phyloP scores from a whole-genome alignment of 306 rosid genomes.

The Ceratonia siliqua region DNA sequence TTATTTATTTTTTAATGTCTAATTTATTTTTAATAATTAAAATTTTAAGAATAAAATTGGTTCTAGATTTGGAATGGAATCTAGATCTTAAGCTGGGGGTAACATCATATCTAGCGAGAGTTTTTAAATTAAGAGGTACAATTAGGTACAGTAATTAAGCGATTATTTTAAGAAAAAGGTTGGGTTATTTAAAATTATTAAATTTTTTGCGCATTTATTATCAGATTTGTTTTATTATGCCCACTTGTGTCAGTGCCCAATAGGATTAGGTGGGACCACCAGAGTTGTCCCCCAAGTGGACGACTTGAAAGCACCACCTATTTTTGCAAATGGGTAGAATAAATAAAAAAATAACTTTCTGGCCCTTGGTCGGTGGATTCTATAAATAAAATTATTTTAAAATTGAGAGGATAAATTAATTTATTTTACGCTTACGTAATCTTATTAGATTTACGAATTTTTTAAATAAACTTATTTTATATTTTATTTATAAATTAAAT shows the following conservation, averaged over 20 bases:
- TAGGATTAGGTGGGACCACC: slow-evolving; percentile 4
- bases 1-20: too few relatives aligned
- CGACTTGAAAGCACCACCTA: neutral
- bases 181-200: neutral
- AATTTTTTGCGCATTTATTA: too few relatives aligned
- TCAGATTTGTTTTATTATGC: slow-evolving; percentile 7
- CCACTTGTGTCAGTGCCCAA: slow-evolving; percentile 20
- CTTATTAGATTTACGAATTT: slow-evolving; percentile 1
- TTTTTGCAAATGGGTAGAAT: neutral
- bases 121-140: slow-evolving; percentile 24
- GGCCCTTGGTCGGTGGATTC: slow-evolving; percentile 41
- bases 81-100: neutral
- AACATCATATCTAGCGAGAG: neutral
- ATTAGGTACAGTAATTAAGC: slow-evolving; percentile 16
- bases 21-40: too few relatives aligned
- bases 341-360: neutral
- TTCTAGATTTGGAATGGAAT: slow-evolving; percentile 28
- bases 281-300: slow-evolving; percentile 32
- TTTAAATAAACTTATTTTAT: too few relatives aligned
- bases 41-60: neutral
- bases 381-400: neutral
- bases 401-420: neutral
- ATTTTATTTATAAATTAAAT: too few relatives aligned
- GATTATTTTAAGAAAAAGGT: neutral
- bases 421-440: neutral